Percentiles rank a stretch among this genome's conserved stretches.
Conservation (phyloP, 805 yeast species). For the Brettanomyces naardenensis region DNA sequence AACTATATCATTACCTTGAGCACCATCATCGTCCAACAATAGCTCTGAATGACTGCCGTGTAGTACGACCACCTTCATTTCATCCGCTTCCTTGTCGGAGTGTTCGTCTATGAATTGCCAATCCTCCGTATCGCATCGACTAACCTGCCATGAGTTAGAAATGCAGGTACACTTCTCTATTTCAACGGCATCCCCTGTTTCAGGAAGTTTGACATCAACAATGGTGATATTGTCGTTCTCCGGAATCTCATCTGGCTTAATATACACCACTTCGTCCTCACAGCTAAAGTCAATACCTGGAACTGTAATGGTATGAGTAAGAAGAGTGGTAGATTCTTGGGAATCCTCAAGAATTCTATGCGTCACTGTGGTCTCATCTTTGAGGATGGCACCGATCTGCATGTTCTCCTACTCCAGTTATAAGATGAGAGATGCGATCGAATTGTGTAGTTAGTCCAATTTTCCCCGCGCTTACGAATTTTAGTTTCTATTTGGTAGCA, state of each 20-base stretch:
- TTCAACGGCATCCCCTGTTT: neutral
- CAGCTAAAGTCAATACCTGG: neutral
- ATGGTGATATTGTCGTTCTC: constrained; percentile 1
- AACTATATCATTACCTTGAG: constrained; percentile 10
- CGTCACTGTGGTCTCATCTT: neutral
- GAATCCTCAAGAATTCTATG: neutral
- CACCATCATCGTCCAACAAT: constrained; percentile 11
- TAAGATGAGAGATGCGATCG: no score
- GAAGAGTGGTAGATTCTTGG: neutral
- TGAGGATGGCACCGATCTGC: neutral
- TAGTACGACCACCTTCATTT: neutral
- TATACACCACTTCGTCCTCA: neutral
- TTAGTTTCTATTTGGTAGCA: no score
- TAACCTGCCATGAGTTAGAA: constrained; percentile 9
- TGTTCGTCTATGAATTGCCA: constrained; percentile 10
- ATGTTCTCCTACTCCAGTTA: no score
- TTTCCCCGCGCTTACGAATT: no score
- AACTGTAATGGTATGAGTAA: neutral
- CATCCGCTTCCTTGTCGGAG: neutral
- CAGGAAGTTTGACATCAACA: constrained; percentile 1
- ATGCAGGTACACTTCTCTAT: constrained; percentile 4
- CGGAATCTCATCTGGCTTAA: constrained; percentile 2
- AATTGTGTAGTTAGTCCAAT: no score
- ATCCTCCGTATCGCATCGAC: neutral
- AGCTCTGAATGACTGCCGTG: constrained; percentile 18